phyloP scores from a whole-genome alignment of 169 alveolate genomes.

The Babesia sp. region DNA sequence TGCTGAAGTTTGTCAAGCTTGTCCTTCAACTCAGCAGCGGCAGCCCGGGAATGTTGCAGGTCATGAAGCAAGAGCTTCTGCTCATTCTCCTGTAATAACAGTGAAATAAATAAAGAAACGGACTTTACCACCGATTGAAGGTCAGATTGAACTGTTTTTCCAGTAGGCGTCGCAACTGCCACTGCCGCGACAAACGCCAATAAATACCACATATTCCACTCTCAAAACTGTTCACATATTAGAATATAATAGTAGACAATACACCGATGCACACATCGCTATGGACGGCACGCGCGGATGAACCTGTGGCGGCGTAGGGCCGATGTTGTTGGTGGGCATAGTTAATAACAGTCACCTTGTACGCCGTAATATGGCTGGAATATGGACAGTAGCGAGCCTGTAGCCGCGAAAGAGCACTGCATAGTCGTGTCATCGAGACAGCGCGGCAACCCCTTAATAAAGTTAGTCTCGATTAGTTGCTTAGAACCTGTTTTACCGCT shows the following conservation, averaged over 20 bases:
- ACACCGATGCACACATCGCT: slow-evolving; percentile 3
- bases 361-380: not conserved
- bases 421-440: slow-evolving; percentile 73
- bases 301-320: not conserved
- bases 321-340: not conserved
- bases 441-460: slow-evolving; percentile 73
- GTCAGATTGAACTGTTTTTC: not conserved
- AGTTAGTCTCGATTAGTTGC: slow-evolving; percentile 32
- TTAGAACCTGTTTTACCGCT: not conserved
- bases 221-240: not conserved
- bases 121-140: not conserved
- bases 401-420: slow-evolving; percentile 4
- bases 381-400: slow-evolving; percentile 11
- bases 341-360: not conserved
- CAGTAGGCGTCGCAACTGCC: not conserved
- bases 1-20: slow-evolving; percentile 31
- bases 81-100: slow-evolving; percentile 39
- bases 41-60: slow-evolving; percentile 23
- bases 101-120: too few relatives aligned
- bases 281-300: not conserved
- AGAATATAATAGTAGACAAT: not conserved
- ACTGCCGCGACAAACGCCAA: not conserved
- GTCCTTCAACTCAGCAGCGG: slow-evolving; percentile 30
- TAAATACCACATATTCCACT: not conserved
- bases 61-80: slow-evolving; percentile 57